phyloP scores from a whole-genome alignment of 768 basidiomycete genomes.

The Udeniomyces megalosporus region DNA sequence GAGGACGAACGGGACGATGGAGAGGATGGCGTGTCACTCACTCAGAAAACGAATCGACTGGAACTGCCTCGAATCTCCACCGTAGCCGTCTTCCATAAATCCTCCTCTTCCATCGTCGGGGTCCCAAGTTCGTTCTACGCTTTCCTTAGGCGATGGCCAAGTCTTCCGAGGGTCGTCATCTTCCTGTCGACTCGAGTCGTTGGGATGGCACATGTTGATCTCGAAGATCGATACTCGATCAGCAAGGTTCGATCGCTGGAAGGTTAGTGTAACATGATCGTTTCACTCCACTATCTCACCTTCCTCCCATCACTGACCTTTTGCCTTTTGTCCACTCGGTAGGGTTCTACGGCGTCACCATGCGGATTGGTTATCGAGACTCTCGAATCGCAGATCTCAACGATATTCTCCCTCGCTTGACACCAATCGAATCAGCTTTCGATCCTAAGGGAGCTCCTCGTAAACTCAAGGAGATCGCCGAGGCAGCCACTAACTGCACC shows the following conservation, averaged over 20 bases:
- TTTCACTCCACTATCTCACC: not conserved
- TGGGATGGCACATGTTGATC: constrained; percentile 37
- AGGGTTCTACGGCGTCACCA: constrained; percentile 49
- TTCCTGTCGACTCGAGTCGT: constrained; percentile 46
- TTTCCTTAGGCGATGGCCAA: constrained; percentile 50
- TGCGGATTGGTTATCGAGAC: constrained; percentile 47
- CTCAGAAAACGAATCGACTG: too few relatives aligned
- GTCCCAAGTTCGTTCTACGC: constrained; percentile 52
- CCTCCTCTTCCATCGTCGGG: constrained; percentile 31
- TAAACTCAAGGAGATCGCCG: constrained; percentile 34
- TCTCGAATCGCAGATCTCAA: constrained; percentile 37
- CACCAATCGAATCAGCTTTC: constrained; percentile 35
- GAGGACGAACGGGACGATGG: too few relatives aligned
- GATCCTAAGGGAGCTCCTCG: constrained; percentile 26
- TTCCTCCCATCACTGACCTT: not conserved
- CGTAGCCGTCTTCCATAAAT: constrained; percentile 45
- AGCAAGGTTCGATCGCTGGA: constrained; percentile 43
- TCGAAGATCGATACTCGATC: constrained; percentile 41
- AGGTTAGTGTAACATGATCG: constrained; percentile 18
- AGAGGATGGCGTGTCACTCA: too few relatives aligned
- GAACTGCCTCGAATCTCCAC: constrained; percentile 36
- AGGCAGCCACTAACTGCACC: constrained; percentile 34
- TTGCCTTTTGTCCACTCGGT: not conserved
- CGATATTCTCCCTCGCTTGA: constrained; percentile 40
- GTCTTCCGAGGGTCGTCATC: constrained; percentile 49